Base-by-base conservation (phyloP, 805 yeast species). In the Cyberlindnera petersonii region DNA sequence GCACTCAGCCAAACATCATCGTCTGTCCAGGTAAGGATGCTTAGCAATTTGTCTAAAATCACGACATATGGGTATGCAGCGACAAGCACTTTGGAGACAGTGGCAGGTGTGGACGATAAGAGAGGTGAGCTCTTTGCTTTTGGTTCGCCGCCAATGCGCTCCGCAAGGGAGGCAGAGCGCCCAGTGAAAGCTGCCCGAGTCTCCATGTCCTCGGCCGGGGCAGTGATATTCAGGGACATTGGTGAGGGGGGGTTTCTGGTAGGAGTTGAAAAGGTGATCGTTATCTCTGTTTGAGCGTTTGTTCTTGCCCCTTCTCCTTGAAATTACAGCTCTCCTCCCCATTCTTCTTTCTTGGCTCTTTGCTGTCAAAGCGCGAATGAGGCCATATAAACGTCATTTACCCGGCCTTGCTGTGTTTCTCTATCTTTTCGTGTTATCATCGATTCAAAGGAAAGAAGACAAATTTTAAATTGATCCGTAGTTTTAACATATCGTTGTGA, bases 21-120 rank as follows among this genome's bases (percentile, higher is more conserved):
- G 46, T 80, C 79, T 3, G 97, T 85, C 98, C 98, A 91, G 0
- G 98, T 89, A 26, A 86, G 60, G 27, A 88, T 69, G 30, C 86
- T 79, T 39, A 88, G 67, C 2, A 75, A 46, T 48, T 79, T 77
- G 59, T 89, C 87, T 9, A 80, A 76, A 1, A 84, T 74, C 27
- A 85, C 70, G 30, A 91, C 67, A 56, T 86, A 86, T 2, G 98
- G 98, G 58, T 91, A 89, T 9, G 95, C 77, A 44, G 78, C 72
- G 27, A 88, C 76, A 36, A 91, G 69, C 3, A 93, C 86, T 51
- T 86, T 84, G 22, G 95, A 81, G 11, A 91, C 86, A 1, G 88
- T 77, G 3, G 96, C 93, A 3, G 98, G 98, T 0, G 98, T 93
- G 1, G 87, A 78, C 2, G 87, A 77, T 26, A 87, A 71, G 48